Evolutionary conservation across 2,329 filamentous ascomycete genomes (phyloP).

Genomic region (Penicillium brevicompactum): DNA sequence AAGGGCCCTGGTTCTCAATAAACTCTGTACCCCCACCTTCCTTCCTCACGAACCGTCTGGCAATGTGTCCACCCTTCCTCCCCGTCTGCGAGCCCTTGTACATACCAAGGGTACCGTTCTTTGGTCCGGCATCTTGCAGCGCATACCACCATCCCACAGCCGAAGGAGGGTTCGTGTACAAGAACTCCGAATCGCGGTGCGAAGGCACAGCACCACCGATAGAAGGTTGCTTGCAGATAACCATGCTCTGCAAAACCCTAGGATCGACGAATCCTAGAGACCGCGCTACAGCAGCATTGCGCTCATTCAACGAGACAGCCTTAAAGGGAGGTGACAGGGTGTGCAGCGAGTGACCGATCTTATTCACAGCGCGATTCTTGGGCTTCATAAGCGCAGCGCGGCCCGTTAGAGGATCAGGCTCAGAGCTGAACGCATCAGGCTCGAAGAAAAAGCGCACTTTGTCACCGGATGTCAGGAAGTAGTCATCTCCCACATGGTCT

Average conservation of each 20-base stretch:
- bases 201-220: conserved; percentile 89
- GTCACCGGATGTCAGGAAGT: conserved; percentile 88
- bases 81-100: conserved; percentile 72
- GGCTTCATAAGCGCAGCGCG: conserved; percentile 70
- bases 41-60: conserved; percentile 73
- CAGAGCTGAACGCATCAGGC: conserved; percentile 74
- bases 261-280: conserved; percentile 76
- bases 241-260: conserved; percentile 85
- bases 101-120: conserved; percentile 90
- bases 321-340: conserved; percentile 68
- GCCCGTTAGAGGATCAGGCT: conserved; percentile 44
- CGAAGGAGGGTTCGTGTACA: conserved; percentile 85
- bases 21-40: conserved; percentile 66
- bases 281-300: conserved; percentile 66
- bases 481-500: conserved; percentile 89
- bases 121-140: conserved; percentile 81
- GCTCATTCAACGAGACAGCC: conserved; percentile 45
- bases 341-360: conserved; percentile 80
- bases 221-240: conserved; percentile 97
- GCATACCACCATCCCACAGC: conserved; percentile 98
- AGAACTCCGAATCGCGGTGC: conserved; percentile 89
- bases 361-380: conserved; percentile 84
- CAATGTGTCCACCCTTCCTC: conserved; percentile 65
- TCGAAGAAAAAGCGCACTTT: conserved; percentile 97
- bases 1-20: conserved; percentile 66